phyloP scores from a whole-genome alignment of 1,139 yeast species.

The Sugiyamaella pinicola region DNA sequence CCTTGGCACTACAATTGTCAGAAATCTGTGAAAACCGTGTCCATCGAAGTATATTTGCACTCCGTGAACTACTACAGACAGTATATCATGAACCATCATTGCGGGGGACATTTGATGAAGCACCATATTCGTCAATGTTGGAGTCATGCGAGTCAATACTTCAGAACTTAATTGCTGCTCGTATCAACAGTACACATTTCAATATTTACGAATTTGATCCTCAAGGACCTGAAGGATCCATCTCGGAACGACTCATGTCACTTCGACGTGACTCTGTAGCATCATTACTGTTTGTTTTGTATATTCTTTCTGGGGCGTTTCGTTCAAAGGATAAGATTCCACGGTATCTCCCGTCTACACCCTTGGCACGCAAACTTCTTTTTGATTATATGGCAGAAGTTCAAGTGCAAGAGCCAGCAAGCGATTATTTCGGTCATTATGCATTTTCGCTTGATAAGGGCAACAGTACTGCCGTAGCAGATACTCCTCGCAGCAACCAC shows the following conservation, averaged over 20 bases:
- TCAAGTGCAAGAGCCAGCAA: conserved; percentile 31
- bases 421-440: conserved; percentile 12
- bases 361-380: conserved; percentile 48
- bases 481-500: background rate
- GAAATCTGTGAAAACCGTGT: conserved; percentile 53
- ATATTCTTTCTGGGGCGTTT: conserved; percentile 49
- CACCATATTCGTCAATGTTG: conserved; percentile 39
- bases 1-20: conserved; percentile 47
- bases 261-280: conserved; percentile 53
- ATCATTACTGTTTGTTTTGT: conserved; percentile 48
- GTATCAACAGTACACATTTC: conserved; percentile 52
- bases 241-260: conserved; percentile 46
- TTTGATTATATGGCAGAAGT: conserved; percentile 46
- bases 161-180: conserved; percentile 51
- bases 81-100: conserved; percentile 46
- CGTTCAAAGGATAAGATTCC: conserved; percentile 47
- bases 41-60: conserved; percentile 47
- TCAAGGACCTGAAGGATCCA: conserved; percentile 36
- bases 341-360: conserved; percentile 49
- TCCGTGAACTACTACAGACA: conserved; percentile 44
- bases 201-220: conserved; percentile 50
- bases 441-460: background rate
- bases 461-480: background rate
- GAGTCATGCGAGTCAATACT: conserved; percentile 46
- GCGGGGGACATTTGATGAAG: conserved; percentile 34